Percentiles rank a stretch among this genome's conserved stretches.
Conservation (phyloP, 805 yeast genomes). For the Myxozyma vanderwaltii region DNA sequence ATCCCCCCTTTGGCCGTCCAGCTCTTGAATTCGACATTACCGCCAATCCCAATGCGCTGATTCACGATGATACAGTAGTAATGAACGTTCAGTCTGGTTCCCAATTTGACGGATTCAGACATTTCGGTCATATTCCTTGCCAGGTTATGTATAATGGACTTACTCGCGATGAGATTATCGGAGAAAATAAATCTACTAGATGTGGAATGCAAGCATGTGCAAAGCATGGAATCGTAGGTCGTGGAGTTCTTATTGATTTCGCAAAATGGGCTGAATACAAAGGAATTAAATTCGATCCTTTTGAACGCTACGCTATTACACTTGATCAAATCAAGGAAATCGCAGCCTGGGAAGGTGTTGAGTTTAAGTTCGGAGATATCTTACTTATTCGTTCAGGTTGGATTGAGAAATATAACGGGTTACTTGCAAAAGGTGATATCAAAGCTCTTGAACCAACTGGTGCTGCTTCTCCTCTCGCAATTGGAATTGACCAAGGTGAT, state of each 20-base stretch:
- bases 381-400: conserved; percentile 42
- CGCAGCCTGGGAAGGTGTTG: conserved; percentile 36
- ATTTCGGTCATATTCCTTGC: conserved; percentile 37
- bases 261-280: conserved; percentile 39
- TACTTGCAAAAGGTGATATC: conserved; percentile 16
- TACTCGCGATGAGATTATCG: conserved; percentile 34
- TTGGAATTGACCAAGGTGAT: conserved; percentile 39
- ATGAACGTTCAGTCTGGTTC: conserved; percentile 41
- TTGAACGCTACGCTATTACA: conserved; percentile 37
- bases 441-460: conserved; percentile 20
- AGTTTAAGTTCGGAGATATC: conserved; percentile 41
- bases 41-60: conserved; percentile 20
- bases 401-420: conserved; percentile 37
- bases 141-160: conserved; percentile 36
- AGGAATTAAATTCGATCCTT: conserved; percentile 39
- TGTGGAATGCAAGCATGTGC: conserved; percentile 35
- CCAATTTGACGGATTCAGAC: conserved; percentile 43
- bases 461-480: conserved; percentile 25
- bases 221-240: conserved; percentile 41
- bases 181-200: conserved; percentile 19
- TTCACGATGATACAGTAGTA: conserved; percentile 37
- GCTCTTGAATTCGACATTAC: conserved; percentile 20
- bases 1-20: conserved; percentile 37
- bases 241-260: conserved; percentile 44
- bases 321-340: conserved; percentile 36